These are phyloP conservation scores for Blechomonas ayalai DNA, from an alignment of 208 protist species.

Conservation along the genomic window DNA sequence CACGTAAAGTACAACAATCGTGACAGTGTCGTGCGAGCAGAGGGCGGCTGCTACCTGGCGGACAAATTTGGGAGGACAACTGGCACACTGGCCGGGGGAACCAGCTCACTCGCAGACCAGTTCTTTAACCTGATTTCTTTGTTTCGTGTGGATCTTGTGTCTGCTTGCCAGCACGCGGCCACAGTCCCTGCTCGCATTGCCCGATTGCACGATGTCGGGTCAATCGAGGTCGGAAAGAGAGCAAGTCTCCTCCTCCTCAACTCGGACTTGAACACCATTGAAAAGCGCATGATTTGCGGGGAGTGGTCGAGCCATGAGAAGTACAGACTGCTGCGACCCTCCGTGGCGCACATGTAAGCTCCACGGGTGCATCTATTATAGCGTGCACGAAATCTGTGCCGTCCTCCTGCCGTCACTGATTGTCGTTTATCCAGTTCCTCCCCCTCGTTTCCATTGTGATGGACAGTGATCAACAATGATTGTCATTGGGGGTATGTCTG, in stretches of 20 bases:
- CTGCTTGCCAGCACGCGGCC: conserved; percentile 41
- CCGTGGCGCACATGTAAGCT: conserved; percentile 40
- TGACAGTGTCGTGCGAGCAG: conserved; percentile 37
- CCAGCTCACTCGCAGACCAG: conserved; percentile 45
- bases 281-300: conserved; percentile 42
- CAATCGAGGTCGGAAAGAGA: conserved; percentile 29
- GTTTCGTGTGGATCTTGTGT: conserved; percentile 40
- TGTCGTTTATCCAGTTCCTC: too few relatives aligned
- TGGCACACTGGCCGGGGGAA: conserved; percentile 48
- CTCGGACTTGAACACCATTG: conserved; percentile 37
- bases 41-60: conserved; percentile 51
- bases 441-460: too few relatives aligned
- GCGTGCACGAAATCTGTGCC: too few relatives aligned
- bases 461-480: too few relatives aligned
- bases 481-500: too few relatives aligned
- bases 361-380: background rate
- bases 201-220: conserved; percentile 30
- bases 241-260: conserved; percentile 61
- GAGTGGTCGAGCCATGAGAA: conserved; percentile 28
- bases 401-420: background rate
- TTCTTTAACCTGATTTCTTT: conserved; percentile 57
- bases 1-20: conserved; percentile 55
- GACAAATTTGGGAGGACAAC: conserved; percentile 38
- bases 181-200: conserved; percentile 59
- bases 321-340: conserved; percentile 41